These are phyloP conservation scores for Talaromyces atroroseus DNA, from an alignment of 2,329 filamentous ascomycete genomes.

Conservation along the genomic window DNA sequence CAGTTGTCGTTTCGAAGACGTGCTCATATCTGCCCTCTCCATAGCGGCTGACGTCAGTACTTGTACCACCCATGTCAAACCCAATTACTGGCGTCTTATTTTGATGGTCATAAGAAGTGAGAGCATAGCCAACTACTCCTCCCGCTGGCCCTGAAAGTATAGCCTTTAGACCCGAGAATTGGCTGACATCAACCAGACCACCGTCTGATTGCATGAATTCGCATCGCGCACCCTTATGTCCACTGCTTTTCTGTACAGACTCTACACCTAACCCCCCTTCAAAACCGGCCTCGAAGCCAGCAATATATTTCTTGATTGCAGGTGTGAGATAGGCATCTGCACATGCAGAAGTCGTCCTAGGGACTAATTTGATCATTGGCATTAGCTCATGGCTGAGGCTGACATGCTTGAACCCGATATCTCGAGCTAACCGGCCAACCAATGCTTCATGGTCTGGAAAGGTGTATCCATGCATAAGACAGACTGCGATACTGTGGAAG, in stretches of 20 bases:
- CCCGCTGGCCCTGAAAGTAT: slow-evolving; percentile 89
- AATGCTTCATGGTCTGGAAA: slow-evolving; percentile 80
- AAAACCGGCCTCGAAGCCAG: slow-evolving; percentile 74
- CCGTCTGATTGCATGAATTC: slow-evolving; percentile 95
- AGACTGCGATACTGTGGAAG: slow-evolving; percentile 78
- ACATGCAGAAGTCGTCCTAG: slow-evolving; percentile 69
- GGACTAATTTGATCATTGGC: slow-evolving; percentile 82
- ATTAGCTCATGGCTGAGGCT: slow-evolving; percentile 75
- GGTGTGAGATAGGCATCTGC: slow-evolving; percentile 77
- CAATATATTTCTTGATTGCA: slow-evolving; percentile 70
- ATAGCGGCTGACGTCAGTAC: slow-evolving; percentile 82
- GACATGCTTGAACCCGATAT: slow-evolving; percentile 79
- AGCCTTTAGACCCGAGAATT: slow-evolving; percentile 76
- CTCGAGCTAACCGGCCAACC: slow-evolving; percentile 67
- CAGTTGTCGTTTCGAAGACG: slow-evolving; percentile 85
- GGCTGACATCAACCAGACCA: slow-evolving; percentile 46
- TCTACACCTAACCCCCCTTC: slow-evolving; percentile 71
- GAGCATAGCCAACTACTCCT: slow-evolving; percentile 84
- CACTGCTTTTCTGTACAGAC: slow-evolving; percentile 62
- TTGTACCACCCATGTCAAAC: slow-evolving; percentile 90
- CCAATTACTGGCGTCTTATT: slow-evolving; percentile 80
- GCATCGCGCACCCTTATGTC: slow-evolving; percentile 66
- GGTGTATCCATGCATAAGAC: slow-evolving; percentile 87
- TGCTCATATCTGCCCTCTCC: slow-evolving; percentile 81
- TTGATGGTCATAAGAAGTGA: slow-evolving; percentile 76